Evolutionary conservation across 257 asterid species (phyloP).

Genomic region (Oldenlandia corymbosa): DNA sequence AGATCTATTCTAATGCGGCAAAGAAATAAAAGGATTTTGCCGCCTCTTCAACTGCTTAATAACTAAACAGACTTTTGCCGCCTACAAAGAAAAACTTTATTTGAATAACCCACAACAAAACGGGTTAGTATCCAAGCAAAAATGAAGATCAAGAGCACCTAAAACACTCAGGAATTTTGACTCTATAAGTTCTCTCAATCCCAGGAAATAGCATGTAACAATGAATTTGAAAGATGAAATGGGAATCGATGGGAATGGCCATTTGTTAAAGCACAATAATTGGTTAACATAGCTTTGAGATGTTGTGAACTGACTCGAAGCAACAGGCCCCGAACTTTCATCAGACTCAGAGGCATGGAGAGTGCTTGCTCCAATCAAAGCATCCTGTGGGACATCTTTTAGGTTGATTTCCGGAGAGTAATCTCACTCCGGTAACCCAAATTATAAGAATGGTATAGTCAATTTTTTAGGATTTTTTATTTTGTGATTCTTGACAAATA

Average conservation of each 20-base stretch:
- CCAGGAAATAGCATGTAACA: neutral
- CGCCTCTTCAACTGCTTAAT: neutral
- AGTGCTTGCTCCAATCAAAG: constrained; percentile 78
- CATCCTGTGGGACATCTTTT: constrained; percentile 57
- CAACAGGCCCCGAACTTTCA: constrained; percentile 69
- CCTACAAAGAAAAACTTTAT: neutral
- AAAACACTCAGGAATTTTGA: neutral
- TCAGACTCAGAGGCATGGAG: constrained; percentile 78
- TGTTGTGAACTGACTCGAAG: constrained; percentile 47
- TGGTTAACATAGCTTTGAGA: constrained; percentile 71
- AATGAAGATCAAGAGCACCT: neutral
- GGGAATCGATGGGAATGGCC: constrained; percentile 96
- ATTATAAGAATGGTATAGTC: too few species aligned
- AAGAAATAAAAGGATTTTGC: too few species aligned
- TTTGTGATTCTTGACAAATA: too few species aligned
- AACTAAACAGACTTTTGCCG: neutral
- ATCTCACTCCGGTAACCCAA: too few species aligned
- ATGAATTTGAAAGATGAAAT: constrained; percentile 47
- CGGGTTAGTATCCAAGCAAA: neutral
- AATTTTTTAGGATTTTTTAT: too few species aligned
- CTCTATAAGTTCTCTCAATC: neutral
- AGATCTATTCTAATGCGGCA: too few species aligned
- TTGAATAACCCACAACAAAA: neutral
- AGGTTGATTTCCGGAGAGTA: constrained; percentile 44
- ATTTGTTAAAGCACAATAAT: constrained; percentile 83